A percentile compares a stretch with the other conserved stretches of the same genome.
phyloP scores from a whole-genome alignment of 306 rosid genomes.

The Luffa aegyptiaca region DNA sequence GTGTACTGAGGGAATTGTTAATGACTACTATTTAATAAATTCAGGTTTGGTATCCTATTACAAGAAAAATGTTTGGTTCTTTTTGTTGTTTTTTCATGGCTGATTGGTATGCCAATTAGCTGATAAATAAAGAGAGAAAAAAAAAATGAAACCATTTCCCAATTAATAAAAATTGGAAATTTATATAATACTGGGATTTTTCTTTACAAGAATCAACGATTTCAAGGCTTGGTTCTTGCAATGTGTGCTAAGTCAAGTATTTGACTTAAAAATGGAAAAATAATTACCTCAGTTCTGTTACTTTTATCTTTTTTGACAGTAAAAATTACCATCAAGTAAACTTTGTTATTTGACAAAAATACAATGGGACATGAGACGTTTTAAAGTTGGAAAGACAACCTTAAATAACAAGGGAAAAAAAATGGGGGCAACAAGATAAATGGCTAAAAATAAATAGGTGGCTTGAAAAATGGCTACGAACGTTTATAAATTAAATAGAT shows the following conservation, averaged over 20 bases:
- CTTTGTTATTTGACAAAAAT: too few relatives aligned
- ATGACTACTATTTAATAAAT: neutral
- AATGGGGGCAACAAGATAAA: too few relatives aligned
- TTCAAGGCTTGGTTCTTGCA: neutral
- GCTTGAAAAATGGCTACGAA: too few relatives aligned
- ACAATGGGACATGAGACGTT: too few relatives aligned
- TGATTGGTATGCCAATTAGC: conserved; percentile 1
- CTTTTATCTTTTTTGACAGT: too few relatives aligned
- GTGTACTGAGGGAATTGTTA: neutral
- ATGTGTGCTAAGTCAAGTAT: neutral
- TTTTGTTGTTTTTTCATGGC: neutral
- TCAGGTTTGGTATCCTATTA: neutral
- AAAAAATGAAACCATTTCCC: neutral
- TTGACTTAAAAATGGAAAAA: too few relatives aligned
- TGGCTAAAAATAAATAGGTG: too few relatives aligned
- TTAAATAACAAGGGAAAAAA: too few relatives aligned
- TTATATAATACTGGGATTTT: neutral
- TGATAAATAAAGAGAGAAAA: neutral
- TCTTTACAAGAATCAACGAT: neutral
- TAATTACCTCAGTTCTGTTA: too few relatives aligned
- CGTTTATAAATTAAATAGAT: too few relatives aligned
- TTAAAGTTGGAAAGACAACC: too few relatives aligned
- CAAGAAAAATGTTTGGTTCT: neutral
- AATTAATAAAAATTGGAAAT: neutral
- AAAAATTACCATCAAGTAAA: too few relatives aligned